A percentile compares a stretch with the other conserved stretches of the same genome.
Evolutionary conservation across 331 rosid species (phyloP).

Genomic region (Malus hybrid): DNA sequence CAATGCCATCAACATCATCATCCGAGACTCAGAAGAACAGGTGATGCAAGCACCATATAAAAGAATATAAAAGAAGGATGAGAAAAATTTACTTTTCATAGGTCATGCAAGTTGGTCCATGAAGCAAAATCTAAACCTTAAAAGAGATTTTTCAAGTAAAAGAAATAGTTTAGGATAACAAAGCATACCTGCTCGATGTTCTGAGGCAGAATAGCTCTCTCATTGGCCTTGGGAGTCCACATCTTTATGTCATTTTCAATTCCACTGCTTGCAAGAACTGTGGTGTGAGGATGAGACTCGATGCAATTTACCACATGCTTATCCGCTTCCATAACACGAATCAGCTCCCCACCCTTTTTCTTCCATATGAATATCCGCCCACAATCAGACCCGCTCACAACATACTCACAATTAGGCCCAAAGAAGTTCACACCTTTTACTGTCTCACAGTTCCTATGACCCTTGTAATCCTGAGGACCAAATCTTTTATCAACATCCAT

Average conservation of each 20-base stretch:
- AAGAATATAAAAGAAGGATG: neutral
- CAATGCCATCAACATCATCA: neutral
- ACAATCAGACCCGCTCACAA: slow-evolving; percentile 87
- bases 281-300: slow-evolving; percentile 73
- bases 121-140: neutral
- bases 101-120: neutral
- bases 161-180: slow-evolving; percentile 15
- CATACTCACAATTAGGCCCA: slow-evolving; percentile 87
- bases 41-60: neutral
- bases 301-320: slow-evolving; percentile 68
- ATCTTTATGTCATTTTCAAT: slow-evolving; percentile 68
- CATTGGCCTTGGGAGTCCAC: slow-evolving; percentile 74
- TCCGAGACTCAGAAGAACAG: neutral
- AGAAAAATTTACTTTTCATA: neutral
- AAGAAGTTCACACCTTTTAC: slow-evolving; percentile 83
- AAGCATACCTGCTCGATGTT: slow-evolving; percentile 55
- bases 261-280: slow-evolving; percentile 82
- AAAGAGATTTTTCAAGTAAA: slow-evolving; percentile 2
- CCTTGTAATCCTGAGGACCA: slow-evolving; percentile 66
- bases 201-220: slow-evolving; percentile 58
- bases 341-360: slow-evolving; percentile 65
- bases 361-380: slow-evolving; percentile 85
- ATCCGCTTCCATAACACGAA: slow-evolving; percentile 88
- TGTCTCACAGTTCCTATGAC: slow-evolving; percentile 65
- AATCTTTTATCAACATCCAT: slow-evolving; percentile 31